Evolutionary conservation across 2,329 filamentous ascomycete genomes (phyloP), one percentile per base, ranked within the genome.

Genomic region (Chaetomium strumarium): DNA sequence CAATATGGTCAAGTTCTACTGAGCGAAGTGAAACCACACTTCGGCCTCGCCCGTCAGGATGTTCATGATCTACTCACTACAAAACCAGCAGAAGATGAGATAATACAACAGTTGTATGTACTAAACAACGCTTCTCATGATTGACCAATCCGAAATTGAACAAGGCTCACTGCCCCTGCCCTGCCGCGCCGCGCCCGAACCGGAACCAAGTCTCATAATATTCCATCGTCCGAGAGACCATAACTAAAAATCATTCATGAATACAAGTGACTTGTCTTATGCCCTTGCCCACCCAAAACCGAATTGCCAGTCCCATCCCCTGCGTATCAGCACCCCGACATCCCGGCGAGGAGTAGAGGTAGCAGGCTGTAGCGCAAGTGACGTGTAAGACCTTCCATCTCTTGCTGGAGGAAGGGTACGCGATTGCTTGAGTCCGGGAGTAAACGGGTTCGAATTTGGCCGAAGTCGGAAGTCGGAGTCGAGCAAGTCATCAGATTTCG

Each of bases 61-160:
- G 46, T 51, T 46, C 49, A 36, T 46, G 17, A 51, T 36, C 42
- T 29, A 37, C 24, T 20, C 37, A 16, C 37, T 52, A 47, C n/a
- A 52, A 31, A 19, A 41, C 34, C n/a, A 51, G 29, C 41, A 46
- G 6, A 33, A 5, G 17, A 36, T 37, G 38, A 11, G 17, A 41
- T 46, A 36, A 16, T 51, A 51, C 49, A 51, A 29, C 24, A 51
- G 2, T 45, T 40, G 49, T 31, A 45, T 16, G n/a, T n/a, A n/a
- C 19, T 38, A 16, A 40, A 10, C n/a, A 29, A 44, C 33, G 5
- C 13, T 19, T 5, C 14, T 29, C 3, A 29, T 17, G n/a, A 34
- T 14, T 20, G 38, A 31, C 10, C 24, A 19, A 4, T 39, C 10
- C 33, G 19, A 40, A 50, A 31, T 40, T 40, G 44, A 44, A 44